Conservation (phyloP, 1,139 yeast genomes). For the Taiozyma sp. region DNA sequence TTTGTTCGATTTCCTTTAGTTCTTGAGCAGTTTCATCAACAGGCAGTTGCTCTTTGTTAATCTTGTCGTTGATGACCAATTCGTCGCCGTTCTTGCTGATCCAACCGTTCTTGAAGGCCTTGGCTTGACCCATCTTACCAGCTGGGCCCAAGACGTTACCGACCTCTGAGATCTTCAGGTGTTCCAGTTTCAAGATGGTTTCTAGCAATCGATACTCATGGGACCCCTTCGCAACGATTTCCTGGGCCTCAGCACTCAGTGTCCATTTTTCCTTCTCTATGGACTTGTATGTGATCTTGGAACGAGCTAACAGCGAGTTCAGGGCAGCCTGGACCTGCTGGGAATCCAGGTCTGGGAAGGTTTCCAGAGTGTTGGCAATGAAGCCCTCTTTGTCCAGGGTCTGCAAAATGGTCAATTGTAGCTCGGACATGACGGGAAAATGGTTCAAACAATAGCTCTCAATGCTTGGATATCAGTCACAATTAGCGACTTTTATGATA, state of each 20-base stretch:
- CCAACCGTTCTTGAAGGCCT: constrained; percentile 99
- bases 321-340: constrained; percentile 69
- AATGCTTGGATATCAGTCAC: background rate
- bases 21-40: constrained; percentile 65
- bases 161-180: constrained; percentile 80
- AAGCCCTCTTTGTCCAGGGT: constrained; percentile 55
- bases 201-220: constrained; percentile 86
- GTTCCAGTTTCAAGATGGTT: constrained; percentile 70
- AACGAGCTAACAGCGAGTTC: constrained; percentile 80
- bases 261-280: constrained; percentile 75
- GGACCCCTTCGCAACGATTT: constrained; percentile 75
- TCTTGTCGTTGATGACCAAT: constrained; percentile 52
- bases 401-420: constrained; percentile 47
- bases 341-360: constrained; percentile 48
- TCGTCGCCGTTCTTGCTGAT: constrained; percentile 81
- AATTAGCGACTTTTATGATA: background rate
- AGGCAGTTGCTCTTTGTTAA: constrained; percentile 39
- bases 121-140: constrained; percentile 93
- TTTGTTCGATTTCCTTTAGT: constrained; percentile 49
- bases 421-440: constrained; percentile 28
- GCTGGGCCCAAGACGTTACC: constrained; percentile 69
- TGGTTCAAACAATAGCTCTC: background rate
- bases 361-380: constrained; percentile 59
- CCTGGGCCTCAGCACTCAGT: constrained; percentile 78
- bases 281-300: constrained; percentile 72